Base-by-base conservation (phyloP, 2,329 filamentous ascomycete genomes). In the Cladosporium sp. region DNA sequence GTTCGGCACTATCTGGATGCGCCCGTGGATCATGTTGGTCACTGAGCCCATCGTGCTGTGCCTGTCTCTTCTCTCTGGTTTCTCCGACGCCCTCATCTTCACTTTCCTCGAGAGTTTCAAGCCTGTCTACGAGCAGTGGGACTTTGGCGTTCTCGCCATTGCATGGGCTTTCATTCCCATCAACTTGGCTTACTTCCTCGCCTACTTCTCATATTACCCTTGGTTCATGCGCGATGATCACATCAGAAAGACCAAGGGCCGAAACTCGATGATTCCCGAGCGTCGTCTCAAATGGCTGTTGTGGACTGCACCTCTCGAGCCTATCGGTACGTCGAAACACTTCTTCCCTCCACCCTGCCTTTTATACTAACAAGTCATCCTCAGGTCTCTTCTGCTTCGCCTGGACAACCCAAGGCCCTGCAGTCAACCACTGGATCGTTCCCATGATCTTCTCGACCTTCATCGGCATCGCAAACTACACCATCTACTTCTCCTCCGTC, bases 71-170 rank as follows among this genome's bases (percentile, higher is more conserved):
- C 78, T 87, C 3, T 83, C 79, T 2, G 84, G 84, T 29, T 87
- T 87, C 70, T 82, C 78, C 4, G 84, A 87, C 50, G 83, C 83
- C 11, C 75, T 88, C 3, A 86, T 87, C 66, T 88, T 87, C 71
- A 86, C 85, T 74, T 86, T 85, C 65, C 80, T 87, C 52, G 82
- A 87, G 64, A 84, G 80, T 0, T 88, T 86, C 56, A 67, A 71
- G 0, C 72, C 85, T 2, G 83, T 88, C 2, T 86, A 85, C 60
- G 64, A 69, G 11, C 80, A 85, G 58, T 88, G 83, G 82, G 61
- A 67, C 36, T 87, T 87, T 54, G 67, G 67, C 18, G 73, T 75
- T 4, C 66, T 82, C 3, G 67, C 74, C 8, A 66, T 81, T 1
- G 82, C 82, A 0, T 68, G 85, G 19, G 66, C 79, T 0, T 84